Base-by-base conservation (phyloP, 768 basidiomycete species). In the Auricularia sp. region DNA sequence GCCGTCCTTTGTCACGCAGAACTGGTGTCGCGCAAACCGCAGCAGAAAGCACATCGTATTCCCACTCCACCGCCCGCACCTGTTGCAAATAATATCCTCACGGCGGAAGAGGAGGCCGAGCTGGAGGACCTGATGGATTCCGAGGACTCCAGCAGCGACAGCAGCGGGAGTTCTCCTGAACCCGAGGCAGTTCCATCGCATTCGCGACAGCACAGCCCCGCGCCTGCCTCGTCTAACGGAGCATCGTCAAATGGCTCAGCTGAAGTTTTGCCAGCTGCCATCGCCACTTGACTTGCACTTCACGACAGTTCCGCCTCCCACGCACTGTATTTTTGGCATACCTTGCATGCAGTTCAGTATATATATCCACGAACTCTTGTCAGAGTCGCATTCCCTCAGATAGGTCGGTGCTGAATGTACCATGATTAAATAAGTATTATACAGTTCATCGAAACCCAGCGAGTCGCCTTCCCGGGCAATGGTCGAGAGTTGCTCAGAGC, bases 31-130 rank as follows among this genome's bases (percentile, higher is more conserved):
- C 61, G 33, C 29, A 62, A 61, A 47, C 56, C 66, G 13, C 62
- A 64, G 29, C 33, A 36, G 54, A 64, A 65, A 37, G n/a, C 59
- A n/a, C 39, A 61, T 61, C 67, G 67, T 64, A 65, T 29, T 66
- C 56, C 54, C 62, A 58, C 67, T 44, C 16, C 75, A 14, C 72
- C 71, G 42, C 71, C 72, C 61, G 73, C 76, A 10, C 68, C 73
- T 64, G 62, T 70, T 14, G 71, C 82, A 54, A 67, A 67, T 54
- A 68, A 74, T 36, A 72, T 78, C 63, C 71, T 95, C 74, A 89
- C 94, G 10, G 92, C 89, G 70, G 95, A 96, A 63, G 95, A 97
- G 75, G 93, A 94, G 70, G 81, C 84, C 24, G 94, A 97, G 73
- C 78, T 98, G 24, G 94, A 86, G 44, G 93, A 94, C 71, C 74